Evolutionary conservation across 257 asterid genomes (phyloP).

Genomic region (Fraxinus cuspidata): DNA sequence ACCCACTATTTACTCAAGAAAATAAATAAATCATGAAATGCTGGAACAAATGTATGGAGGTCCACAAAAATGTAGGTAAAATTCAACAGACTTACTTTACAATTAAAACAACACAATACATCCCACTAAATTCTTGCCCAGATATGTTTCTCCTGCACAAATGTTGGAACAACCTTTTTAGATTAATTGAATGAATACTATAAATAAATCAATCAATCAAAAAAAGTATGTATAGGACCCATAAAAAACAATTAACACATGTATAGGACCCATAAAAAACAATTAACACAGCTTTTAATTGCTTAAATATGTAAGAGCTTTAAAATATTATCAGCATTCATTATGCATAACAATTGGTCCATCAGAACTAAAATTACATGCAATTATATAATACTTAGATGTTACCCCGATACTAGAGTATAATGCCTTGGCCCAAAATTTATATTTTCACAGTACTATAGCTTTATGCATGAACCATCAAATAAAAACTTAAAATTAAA

Average conservation of each 20-base stretch:
- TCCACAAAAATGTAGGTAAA: background rate
- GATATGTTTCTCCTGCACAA: slow-evolving; percentile 91
- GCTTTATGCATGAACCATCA: background rate
- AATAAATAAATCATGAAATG: background rate
- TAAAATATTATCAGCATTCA: background rate
- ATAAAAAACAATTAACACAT: background rate
- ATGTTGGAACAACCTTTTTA: slow-evolving; percentile 7
- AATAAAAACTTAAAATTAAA: background rate
- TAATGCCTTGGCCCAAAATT: background rate
- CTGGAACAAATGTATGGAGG: slow-evolving; percentile 1
- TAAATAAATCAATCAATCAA: background rate
- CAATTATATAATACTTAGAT: background rate
- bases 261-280: background rate
- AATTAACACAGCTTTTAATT: background rate
- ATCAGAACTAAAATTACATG: background rate
- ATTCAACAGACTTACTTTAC: slow-evolving; percentile 62
- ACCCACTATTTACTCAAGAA: background rate
- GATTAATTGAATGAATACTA: background rate
- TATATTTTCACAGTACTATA: background rate
- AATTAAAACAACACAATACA: slow-evolving; percentile 85
- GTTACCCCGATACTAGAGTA: background rate
- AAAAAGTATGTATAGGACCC: background rate
- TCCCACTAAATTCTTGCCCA: slow-evolving; percentile 99
- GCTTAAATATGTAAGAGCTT: background rate
- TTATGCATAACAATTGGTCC: background rate